phyloP scores from a whole-genome alignment of 108 stramenopile genomes.

The Nitzschia putrida region DNA sequence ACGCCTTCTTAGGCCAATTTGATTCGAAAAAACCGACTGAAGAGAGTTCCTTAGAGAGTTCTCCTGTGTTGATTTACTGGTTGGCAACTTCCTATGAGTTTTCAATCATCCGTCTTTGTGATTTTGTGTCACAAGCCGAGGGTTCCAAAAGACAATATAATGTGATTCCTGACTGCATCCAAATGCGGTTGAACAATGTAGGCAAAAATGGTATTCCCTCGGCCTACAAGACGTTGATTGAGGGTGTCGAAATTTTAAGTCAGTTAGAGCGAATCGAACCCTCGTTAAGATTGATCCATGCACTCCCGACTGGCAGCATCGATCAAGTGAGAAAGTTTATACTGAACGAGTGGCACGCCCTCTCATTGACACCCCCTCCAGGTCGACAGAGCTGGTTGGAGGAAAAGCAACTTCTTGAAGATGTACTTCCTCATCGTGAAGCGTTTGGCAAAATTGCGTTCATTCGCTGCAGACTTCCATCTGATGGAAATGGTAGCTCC shows the following conservation, averaged over 20 bases:
- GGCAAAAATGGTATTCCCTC: background rate
- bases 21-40: background rate
- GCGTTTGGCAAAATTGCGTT: slow-evolving; percentile 9
- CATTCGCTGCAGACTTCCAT: background rate
- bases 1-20: slow-evolving; percentile 5
- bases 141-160: background rate
- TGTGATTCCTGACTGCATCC: background rate
- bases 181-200: background rate
- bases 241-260: background rate
- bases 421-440: background rate
- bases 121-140: background rate
- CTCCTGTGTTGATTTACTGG: slow-evolving; percentile 14
- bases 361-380: slow-evolving; percentile 11
- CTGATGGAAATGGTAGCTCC: background rate
- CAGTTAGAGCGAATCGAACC: background rate
- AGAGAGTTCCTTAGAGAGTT: background rate
- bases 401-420: background rate
- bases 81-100: slow-evolving; percentile 9
- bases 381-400: background rate
- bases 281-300: background rate
- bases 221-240: background rate
- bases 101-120: slow-evolving; percentile 2
- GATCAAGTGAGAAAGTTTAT: slow-evolving; percentile 3
- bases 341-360: slow-evolving; percentile 23
- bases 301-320: background rate